Conservation (phyloP, 2,329 filamentous ascomycete species). For the Paecilomyces sp. region DNA sequence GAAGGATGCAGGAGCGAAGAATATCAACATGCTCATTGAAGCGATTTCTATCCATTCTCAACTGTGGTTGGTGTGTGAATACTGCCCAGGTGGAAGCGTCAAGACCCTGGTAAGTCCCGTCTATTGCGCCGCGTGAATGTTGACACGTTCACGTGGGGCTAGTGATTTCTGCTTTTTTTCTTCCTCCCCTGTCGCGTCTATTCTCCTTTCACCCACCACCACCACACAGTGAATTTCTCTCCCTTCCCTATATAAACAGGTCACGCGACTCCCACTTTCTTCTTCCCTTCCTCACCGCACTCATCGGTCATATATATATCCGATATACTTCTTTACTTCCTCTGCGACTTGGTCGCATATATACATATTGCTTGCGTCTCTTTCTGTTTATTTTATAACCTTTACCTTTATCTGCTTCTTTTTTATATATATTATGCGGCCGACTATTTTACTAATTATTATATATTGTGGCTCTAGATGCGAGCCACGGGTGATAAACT, state of each 20-base stretch:
- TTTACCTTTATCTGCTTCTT: neutral
- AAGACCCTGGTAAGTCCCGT: conserved; percentile 51
- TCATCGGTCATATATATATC: neutral
- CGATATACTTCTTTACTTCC: neutral
- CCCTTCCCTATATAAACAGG: neutral
- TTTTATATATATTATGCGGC: conserved; percentile 18
- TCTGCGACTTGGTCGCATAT: neutral
- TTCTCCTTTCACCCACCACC: neutral
- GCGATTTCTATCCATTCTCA: conserved; percentile 58
- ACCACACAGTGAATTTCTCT: neutral
- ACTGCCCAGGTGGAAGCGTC: conserved; percentile 60
- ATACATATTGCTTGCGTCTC: neutral
- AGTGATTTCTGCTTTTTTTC: neutral
- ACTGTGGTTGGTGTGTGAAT: conserved; percentile 61
- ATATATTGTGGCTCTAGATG: conserved; percentile 28
- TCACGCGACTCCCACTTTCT: neutral
- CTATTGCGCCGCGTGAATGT: neutral
- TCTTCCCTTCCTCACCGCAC: neutral
- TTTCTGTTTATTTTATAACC: neutral
- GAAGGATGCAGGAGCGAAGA: conserved; percentile 54
- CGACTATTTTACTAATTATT: conserved; percentile 1
- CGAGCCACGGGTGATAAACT: conserved; percentile 43
- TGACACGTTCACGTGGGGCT: neutral
- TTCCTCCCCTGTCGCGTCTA: neutral
- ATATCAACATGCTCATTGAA: conserved; percentile 59